Percentiles rank a stretch among this genome's conserved stretches.
Evolutionary conservation across 2,329 filamentous ascomycete genomes (phyloP).

Genomic region (Cladosporium halotolerans): DNA sequence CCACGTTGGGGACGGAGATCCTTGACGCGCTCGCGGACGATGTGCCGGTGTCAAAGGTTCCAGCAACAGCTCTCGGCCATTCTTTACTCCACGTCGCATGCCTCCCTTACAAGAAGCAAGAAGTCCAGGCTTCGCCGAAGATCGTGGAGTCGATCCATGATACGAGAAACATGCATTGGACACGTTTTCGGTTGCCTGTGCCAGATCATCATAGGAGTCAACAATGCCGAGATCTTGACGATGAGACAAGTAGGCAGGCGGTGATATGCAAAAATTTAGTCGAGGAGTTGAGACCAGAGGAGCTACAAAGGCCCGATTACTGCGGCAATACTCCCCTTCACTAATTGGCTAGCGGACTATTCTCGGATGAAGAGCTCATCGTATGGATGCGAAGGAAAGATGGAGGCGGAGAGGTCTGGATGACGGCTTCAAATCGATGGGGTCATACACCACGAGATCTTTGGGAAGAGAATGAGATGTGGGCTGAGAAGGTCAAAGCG

Average conservation of each 20-base stretch:
- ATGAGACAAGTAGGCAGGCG: neutral
- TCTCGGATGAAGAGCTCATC: neutral
- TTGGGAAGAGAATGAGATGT: neutral
- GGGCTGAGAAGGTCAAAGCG: no score
- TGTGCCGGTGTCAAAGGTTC: neutral
- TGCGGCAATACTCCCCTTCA: conserved; percentile 1
- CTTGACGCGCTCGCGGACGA: neutral
- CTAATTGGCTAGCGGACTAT: neutral
- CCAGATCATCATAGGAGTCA: neutral
- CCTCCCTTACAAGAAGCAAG: neutral
- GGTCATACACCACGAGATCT: neutral
- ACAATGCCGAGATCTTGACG: neutral
- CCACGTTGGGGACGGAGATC: neutral
- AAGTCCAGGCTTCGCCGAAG: neutral
- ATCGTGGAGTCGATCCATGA: neutral
- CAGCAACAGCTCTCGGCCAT: conserved; percentile 5
- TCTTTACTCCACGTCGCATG: conserved; percentile 3
- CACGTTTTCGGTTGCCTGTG: neutral
- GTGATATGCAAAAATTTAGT: neutral
- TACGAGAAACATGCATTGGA: neutral
- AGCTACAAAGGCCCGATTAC: neutral
- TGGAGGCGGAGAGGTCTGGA: neutral
- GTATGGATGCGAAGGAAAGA: neutral
- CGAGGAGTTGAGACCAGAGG: neutral
- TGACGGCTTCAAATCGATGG: neutral